A percentile compares a stretch with the other conserved stretches of the same genome.
These are phyloP conservation scores for Pseudonitzschia pungens DNA, from an alignment of 108 stramenopile species.

Conservation along the genomic window DNA sequence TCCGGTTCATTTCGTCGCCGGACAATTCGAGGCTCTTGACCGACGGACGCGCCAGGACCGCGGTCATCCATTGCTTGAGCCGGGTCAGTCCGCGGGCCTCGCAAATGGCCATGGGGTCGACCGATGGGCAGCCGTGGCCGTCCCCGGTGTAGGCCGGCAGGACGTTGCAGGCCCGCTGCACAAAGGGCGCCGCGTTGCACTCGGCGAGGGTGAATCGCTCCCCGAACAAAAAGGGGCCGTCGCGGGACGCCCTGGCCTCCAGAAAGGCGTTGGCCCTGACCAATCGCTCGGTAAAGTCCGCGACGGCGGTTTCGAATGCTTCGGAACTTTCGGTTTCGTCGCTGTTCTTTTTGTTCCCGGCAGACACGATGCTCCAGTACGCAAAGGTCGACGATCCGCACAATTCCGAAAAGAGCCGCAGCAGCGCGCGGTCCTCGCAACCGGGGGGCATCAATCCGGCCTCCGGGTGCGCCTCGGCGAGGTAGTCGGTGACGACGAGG, in stretches of 20 bases:
- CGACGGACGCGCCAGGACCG: slow-evolving; percentile 23
- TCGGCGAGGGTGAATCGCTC: slow-evolving; percentile 31
- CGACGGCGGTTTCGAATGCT: slow-evolving; percentile 17
- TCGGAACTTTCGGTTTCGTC: slow-evolving; percentile 4
- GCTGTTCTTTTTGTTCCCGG: too few species aligned
- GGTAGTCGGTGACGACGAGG: slow-evolving; percentile 20
- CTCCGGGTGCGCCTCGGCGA: slow-evolving; percentile 14
- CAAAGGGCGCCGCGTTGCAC: slow-evolving; percentile 21
- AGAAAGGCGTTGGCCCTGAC: slow-evolving; percentile 13
- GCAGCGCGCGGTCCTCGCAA: slow-evolving; percentile 15
- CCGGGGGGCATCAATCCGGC: neutral
- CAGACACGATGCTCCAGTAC: slow-evolving; percentile 20
- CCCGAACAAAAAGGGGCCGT: slow-evolving; percentile 26
- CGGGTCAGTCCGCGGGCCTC: slow-evolving; percentile 8
- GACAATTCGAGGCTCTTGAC: slow-evolving; percentile 15
- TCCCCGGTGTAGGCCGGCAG: slow-evolving; percentile 14
- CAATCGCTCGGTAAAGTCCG: slow-evolving; percentile 16
- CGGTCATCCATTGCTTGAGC: slow-evolving; percentile 20
- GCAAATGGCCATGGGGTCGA: slow-evolving; percentile 22
- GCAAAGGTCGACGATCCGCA: slow-evolving; percentile 25
- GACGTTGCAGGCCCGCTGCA: slow-evolving; percentile 28
- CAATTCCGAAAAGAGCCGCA: slow-evolving; percentile 27
- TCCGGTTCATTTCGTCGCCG: neutral
- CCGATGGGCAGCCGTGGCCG: neutral
- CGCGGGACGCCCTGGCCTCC: neutral